Conservation (phyloP, 148 eudicot species). For the Arctostaphylos glauca region DNA sequence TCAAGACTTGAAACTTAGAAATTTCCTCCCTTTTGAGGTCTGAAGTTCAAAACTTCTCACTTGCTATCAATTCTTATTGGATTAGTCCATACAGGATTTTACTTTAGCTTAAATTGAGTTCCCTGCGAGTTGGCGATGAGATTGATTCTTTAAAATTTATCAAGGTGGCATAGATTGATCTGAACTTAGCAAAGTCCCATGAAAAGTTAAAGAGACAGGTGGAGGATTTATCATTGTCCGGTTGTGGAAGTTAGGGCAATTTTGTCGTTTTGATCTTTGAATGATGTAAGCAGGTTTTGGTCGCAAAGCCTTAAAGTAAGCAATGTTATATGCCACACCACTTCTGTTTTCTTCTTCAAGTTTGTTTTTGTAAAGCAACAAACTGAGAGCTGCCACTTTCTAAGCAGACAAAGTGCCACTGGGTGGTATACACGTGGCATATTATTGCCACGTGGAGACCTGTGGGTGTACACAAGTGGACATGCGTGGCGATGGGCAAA, state of each 20-base stretch:
- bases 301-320: constrained; percentile 1
- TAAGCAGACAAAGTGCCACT: constrained; percentile 6
- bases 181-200: background rate
- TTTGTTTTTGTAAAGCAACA: background rate
- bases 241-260: background rate
- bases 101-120: too few species aligned
- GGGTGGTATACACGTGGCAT: background rate
- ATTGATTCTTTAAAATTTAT: too few species aligned
- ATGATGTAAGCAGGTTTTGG: constrained; percentile 6
- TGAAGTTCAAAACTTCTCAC: too few species aligned
- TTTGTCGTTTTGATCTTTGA: background rate
- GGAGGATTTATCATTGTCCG: background rate
- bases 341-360: background rate
- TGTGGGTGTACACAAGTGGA: background rate
- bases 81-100: too few species aligned
- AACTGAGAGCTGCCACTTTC: background rate
- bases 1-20: too few species aligned
- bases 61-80: too few species aligned
- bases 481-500: constrained; percentile 9
- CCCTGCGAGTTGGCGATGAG: too few species aligned
- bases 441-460: background rate
- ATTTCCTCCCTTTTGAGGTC: too few species aligned
- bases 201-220: background rate
- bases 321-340: background rate
- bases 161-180: too few species aligned